Base-by-base conservation (phyloP, 1,284 basidiomycete genomes). In the Coriolopsis trogii region DNA sequence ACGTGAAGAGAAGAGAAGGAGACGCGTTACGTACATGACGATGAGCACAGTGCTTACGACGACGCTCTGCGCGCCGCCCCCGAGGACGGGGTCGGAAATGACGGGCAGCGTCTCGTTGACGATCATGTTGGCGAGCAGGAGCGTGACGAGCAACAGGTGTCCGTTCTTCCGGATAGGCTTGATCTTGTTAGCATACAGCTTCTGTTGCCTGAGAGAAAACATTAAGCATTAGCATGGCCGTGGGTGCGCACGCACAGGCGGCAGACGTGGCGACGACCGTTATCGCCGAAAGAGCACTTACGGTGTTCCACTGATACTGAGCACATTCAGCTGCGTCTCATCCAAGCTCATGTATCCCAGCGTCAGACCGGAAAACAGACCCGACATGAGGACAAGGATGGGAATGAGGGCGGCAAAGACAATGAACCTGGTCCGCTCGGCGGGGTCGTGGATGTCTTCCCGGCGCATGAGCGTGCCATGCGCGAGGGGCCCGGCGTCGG, bases 271-370 rank as follows among this genome's bases (percentile, higher is more conserved):
- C n/a, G n/a, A n/a, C n/a, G n/a, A n/a, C n/a, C n/a, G n/a, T n/a
- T n/a, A n/a, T n/a, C n/a, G n/a, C n/a, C n/a, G 23, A 9, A 26
- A 25, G 10, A n/a, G 24, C 25, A 79, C 88, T 56, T 62, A 90
- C 78, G 87, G 80, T 16, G 89, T 91, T 20, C 93, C 93, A 51
- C 89, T 91, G 49, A 93, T 85, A 56, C 87, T 83, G 10, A 96
- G 75, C 2, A 96, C 94, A 64, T 90, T 87, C 31, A 96, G 79
- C 76, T 95, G 93, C 18, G 93, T 96, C 70, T 91, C 90, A 71
- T 95, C 94, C 63, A 96, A 79, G 63, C 89, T 92, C 91, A 96
- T 95, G 70, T 95, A 95, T 9, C 93, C 94, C 44, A 91, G 74
- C 53, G 91, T 92, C 59, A 93, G 74, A 68, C 85, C 87, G 63